A percentile compares a stretch with the other conserved stretches of the same genome.
Evolutionary conservation across 2,329 filamentous ascomycete genomes (phyloP).

Genomic region (Fusarium incarnatum): DNA sequence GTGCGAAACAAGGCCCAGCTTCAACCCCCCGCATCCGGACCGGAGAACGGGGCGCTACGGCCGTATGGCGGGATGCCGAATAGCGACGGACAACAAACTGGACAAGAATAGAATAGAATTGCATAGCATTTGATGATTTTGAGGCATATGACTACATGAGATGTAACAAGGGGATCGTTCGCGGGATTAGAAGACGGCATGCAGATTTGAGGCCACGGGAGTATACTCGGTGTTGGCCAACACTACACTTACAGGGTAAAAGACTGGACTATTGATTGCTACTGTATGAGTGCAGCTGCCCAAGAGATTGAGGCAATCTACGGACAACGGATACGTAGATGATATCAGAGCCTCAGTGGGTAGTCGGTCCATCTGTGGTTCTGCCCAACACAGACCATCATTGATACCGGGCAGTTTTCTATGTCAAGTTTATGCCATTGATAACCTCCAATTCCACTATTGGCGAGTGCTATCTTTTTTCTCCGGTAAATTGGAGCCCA

Average conservation of each 20-base stretch:
- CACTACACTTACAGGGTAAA: not conserved
- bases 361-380: slow-evolving; percentile 34
- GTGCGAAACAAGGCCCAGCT: slow-evolving; percentile 23
- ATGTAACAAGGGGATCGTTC: not conserved
- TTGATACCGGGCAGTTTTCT: not conserved
- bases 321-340: not conserved
- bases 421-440: not conserved
- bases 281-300: not conserved
- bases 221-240: not conserved
- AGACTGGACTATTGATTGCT: not conserved
- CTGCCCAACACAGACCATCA: slow-evolving; percentile 7
- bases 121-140: not conserved
- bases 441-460: slow-evolving; percentile 16
- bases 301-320: slow-evolving; percentile 19
- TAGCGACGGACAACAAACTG: slow-evolving; percentile 36
- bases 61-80: slow-evolving; percentile 43
- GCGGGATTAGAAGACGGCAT: not conserved
- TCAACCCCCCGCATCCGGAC: slow-evolving; percentile 32
- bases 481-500: slow-evolving; percentile 12
- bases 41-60: slow-evolving; percentile 30
- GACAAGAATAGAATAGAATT: not conserved
- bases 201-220: slow-evolving; percentile 15
- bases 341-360: slow-evolving; percentile 24
- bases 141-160: not conserved
- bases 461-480: not conserved